These are phyloP conservation scores for Yamadazyma kitorensis DNA, from an alignment of 805 yeast species.

Conservation along the genomic window DNA sequence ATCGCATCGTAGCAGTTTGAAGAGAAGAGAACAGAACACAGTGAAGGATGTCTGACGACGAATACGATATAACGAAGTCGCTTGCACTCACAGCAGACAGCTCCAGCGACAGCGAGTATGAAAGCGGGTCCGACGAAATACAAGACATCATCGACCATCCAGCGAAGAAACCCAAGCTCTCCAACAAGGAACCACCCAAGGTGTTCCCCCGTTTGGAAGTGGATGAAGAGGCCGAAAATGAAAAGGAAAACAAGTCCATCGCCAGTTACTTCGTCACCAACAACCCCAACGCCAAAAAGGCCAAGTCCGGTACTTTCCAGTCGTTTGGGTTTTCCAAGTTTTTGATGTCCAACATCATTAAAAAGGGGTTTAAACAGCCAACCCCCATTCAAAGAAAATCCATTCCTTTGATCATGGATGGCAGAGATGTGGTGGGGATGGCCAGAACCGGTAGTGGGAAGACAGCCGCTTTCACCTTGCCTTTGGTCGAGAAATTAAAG, in stretches of 20 bases:
- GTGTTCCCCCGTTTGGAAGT: constrained; percentile 52
- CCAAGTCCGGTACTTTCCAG: constrained; percentile 79
- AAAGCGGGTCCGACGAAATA: constrained; percentile 19
- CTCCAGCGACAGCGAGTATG: constrained; percentile 27
- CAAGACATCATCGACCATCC: constrained; percentile 44
- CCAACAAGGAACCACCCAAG: constrained; percentile 19
- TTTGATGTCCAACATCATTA: constrained; percentile 64
- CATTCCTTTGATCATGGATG: constrained; percentile 82
- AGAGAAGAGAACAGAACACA: too few relatives aligned
- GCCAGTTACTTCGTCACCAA: constrained; percentile 38
- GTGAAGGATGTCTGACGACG: constrained; percentile 15
- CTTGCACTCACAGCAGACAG: constrained; percentile 48
- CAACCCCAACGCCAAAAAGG: constrained; percentile 51
- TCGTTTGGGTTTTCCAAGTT: constrained; percentile 83
- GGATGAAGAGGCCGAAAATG: constrained; percentile 42
- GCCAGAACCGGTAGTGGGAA: constrained; percentile 99
- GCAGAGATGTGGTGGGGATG: constrained; percentile 97
- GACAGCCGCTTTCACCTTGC: constrained; percentile 94
- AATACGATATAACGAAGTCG: constrained; percentile 59
- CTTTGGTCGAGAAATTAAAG: constrained; percentile 82
- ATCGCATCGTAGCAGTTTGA: too few relatives aligned
- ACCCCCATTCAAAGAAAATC: constrained; percentile 98
- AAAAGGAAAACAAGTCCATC: constrained; percentile 16
- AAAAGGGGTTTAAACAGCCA: constrained; percentile 90
- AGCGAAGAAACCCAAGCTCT: constrained; percentile 27